Conservation (phyloP, 345 rosid species). For the Eutrema yunnanense region DNA sequence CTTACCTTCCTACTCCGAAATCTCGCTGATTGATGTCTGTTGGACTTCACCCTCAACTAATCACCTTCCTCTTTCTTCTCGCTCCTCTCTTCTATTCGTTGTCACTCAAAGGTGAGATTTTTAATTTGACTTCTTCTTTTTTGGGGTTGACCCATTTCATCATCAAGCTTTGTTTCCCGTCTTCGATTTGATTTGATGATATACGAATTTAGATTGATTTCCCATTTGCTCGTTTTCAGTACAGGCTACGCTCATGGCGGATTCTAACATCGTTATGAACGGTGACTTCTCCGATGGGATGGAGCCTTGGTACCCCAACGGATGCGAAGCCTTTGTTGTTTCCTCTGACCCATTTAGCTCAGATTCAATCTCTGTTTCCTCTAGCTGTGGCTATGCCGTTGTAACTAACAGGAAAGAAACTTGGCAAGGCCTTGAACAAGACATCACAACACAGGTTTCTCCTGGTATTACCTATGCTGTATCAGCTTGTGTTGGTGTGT, state of each 20-base stretch:
- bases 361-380: conserved; percentile 25
- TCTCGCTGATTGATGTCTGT: conserved; percentile 10
- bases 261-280: conserved; percentile 49
- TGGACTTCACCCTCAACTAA: background rate
- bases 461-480: conserved; percentile 52
- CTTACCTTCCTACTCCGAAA: background rate
- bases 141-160: conserved; percentile 5
- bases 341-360: conserved; percentile 39
- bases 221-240: background rate
- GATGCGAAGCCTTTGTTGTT: conserved; percentile 63
- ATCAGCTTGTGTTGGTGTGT: conserved; percentile 67
- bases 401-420: conserved; percentile 64
- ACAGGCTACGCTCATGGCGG: conserved; percentile 23
- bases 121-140: background rate
- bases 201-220: background rate
- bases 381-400: conserved; percentile 50
- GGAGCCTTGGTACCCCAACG: conserved; percentile 68
- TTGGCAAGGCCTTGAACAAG: conserved; percentile 98
- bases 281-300: conserved; percentile 73
- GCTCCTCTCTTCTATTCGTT: background rate
- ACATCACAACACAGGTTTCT: conserved; percentile 61
- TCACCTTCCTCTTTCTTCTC: background rate
- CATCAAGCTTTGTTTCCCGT: background rate
- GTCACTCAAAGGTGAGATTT: conserved; percentile 16
- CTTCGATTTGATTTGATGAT: conserved; percentile 5